Base-by-base conservation (phyloP, 805 yeast genomes). In the Candida loeiensis region DNA sequence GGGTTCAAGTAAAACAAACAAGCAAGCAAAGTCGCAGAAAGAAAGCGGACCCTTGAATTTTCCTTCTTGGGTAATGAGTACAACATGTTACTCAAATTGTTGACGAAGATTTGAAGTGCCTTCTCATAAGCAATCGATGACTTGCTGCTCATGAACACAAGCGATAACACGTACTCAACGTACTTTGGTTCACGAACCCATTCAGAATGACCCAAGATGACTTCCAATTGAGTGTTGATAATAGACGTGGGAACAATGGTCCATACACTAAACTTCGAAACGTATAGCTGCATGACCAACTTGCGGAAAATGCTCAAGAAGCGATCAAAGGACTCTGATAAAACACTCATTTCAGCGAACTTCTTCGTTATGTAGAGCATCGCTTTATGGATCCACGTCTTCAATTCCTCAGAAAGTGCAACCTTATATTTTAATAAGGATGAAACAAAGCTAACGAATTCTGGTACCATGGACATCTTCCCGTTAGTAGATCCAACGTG, bases 161-260 rank as follows among this genome's bases (percentile, higher is more conserved):
- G 44, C 28, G 62, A 48, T 42, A 58, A 58, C 3, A 67, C 62
- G 51, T 80, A 76, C 29, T 71, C 65, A 47, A 85, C 51, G n/a
- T 76, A 66, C 0, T 44, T 43, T 2, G 51, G 56, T 19, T 69
- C 47, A 11, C 49, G 46, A 1, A 76, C 51, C 83, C 88, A 83
- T 25, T 55, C 49, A 6, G 56, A 48, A 31, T 57, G 58, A 1
- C 64, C 64, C 20, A 83, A 63, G 8, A 82, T 51, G 3, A 75
- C 85, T 54, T 85, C 89, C 21, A 83, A 53, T 44, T 84, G 86
- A 0, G 91, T 66, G 46, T 82, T 79, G 11, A 82, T 44, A 39
- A 80, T 63, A 5, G 69, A 48, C 6, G 53, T 49, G 3, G 82
- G 73, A 4, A 79, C 66, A 5, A 57, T 36, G 3, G 58, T 54